Conservation (phyloP, 768 basidiomycete species). For the Amanita rimosa region DNA sequence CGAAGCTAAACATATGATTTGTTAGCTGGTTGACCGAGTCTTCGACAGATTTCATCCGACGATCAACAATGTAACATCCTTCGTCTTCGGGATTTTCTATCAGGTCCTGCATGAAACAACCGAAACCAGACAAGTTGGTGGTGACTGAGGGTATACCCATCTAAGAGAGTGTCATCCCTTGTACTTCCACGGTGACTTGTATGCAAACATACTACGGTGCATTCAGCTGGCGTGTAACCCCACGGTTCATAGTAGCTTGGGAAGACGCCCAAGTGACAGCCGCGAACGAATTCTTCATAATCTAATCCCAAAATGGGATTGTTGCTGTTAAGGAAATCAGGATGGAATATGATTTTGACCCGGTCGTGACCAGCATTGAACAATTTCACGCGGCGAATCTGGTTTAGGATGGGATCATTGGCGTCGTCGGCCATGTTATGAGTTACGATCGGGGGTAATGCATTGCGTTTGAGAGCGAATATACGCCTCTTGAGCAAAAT, state of each 20-base stretch:
- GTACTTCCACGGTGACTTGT: neutral
- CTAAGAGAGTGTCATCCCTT: constrained; percentile 21
- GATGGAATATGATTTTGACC: constrained; percentile 97
- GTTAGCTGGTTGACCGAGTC: constrained; percentile 83
- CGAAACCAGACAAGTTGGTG: constrained; percentile 96
- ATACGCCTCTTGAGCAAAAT: constrained; percentile 92
- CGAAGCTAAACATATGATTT: constrained; percentile 64
- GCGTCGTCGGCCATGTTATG: constrained; percentile 98
- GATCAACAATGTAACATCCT: constrained; percentile 94
- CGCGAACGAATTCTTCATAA: constrained; percentile 98
- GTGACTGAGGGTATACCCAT: constrained; percentile 99
- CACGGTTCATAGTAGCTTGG: constrained; percentile 96
- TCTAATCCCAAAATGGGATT: constrained; percentile 96
- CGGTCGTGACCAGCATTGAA: constrained; percentile 86
- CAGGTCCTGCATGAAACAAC: constrained; percentile 97
- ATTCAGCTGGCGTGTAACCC: constrained; percentile 97
- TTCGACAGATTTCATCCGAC: constrained; percentile 81
- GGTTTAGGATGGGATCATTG: constrained; percentile 88
- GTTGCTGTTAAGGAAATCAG: constrained; percentile 95
- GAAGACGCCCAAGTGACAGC: constrained; percentile 97
- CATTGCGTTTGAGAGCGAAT: constrained; percentile 90
- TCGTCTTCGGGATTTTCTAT: constrained; percentile 93
- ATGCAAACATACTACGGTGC: constrained; percentile 71
- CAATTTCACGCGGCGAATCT: constrained; percentile 86
- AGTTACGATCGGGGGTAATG: constrained; percentile 92